Evolutionary conservation across 768 basidiomycete species (phyloP).

Genomic region (Nidularia pulvinata): DNA sequence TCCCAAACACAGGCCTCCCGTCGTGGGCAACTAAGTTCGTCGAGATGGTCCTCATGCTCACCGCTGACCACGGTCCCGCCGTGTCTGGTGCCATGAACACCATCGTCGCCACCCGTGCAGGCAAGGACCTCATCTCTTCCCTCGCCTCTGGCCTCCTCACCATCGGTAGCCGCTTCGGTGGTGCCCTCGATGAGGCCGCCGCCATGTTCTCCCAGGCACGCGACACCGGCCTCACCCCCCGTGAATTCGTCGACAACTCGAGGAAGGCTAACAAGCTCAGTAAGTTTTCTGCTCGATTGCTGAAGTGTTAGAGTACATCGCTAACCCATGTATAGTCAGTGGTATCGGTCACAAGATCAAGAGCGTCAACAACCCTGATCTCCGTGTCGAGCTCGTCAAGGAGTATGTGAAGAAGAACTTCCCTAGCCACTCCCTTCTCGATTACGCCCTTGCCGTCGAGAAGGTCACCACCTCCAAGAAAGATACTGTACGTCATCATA

Average conservation of each 20-base stretch:
- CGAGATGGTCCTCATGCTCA: conserved; percentile 99
- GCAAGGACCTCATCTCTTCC: conserved; percentile 97
- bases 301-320: too few species aligned
- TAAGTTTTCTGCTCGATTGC: conserved; percentile 29
- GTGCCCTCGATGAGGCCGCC: conserved; percentile 97
- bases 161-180: conserved; percentile 98
- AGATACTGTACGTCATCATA: conserved; percentile 65
- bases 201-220: conserved; percentile 93
- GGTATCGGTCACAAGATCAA: conserved; percentile 99
- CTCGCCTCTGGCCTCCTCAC: conserved; percentile 95
- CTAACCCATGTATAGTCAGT: conserved; percentile 51
- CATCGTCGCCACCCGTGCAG: conserved; percentile 98
- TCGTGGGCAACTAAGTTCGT: conserved; percentile 97
- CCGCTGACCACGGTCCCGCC: conserved; percentile 97
- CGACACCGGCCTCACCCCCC: conserved; percentile 92
- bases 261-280: conserved; percentile 95
- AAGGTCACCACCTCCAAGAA: conserved; percentile 98
- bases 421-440: conserved; percentile 90
- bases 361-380: conserved; percentile 95
- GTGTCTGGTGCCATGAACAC: conserved; percentile 99
- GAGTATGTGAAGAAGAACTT: conserved; percentile 96
- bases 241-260: conserved; percentile 95
- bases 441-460: conserved; percentile 96
- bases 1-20: conserved; percentile 53
- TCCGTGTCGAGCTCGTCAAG: conserved; percentile 92